Conservation (phyloP, 495 filamentous ascomycete species). For the Xylaria intraflava region DNA sequence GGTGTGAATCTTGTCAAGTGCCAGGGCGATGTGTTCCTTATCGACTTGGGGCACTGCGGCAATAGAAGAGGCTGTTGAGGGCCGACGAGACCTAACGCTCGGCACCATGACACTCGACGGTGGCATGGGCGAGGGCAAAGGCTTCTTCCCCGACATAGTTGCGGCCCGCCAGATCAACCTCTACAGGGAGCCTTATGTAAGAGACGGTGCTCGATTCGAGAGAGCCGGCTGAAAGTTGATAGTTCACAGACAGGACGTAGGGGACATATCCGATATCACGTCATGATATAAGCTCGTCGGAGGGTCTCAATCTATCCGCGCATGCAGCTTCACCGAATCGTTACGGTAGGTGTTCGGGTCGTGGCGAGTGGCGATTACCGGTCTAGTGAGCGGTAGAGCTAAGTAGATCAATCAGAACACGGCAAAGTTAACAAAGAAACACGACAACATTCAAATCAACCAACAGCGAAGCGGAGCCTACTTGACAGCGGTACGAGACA, state of each 20-base stretch:
- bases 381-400: not conserved
- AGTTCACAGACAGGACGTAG: not conserved
- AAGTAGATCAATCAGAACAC: not conserved
- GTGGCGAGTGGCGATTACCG: conserved; percentile 1
- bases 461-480: not conserved
- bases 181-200: not conserved
- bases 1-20: conserved; percentile 79
- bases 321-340: not conserved
- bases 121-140: conserved; percentile 21
- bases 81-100: conserved; percentile 47
- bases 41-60: conserved; percentile 48
- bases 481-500: not conserved
- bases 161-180: conserved; percentile 11
- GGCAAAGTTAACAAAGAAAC: not conserved
- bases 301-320: not conserved
- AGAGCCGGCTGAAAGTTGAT: not conserved
- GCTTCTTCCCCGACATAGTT: conserved; percentile 27
- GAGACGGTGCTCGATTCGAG: not conserved
- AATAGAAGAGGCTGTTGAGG: conserved; percentile 59
- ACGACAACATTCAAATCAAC: not conserved
- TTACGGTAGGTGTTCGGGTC: not conserved
- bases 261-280: not conserved
- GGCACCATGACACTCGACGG: conserved; percentile 16
- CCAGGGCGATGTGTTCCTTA: conserved; percentile 61
- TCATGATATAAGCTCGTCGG: not conserved